A percentile compares a stretch with the other conserved stretches of the same genome.
These are phyloP conservation scores for Trichoderma simmonsii DNA, from an alignment of 2,329 filamentous ascomycete species.

Conservation along the genomic window DNA sequence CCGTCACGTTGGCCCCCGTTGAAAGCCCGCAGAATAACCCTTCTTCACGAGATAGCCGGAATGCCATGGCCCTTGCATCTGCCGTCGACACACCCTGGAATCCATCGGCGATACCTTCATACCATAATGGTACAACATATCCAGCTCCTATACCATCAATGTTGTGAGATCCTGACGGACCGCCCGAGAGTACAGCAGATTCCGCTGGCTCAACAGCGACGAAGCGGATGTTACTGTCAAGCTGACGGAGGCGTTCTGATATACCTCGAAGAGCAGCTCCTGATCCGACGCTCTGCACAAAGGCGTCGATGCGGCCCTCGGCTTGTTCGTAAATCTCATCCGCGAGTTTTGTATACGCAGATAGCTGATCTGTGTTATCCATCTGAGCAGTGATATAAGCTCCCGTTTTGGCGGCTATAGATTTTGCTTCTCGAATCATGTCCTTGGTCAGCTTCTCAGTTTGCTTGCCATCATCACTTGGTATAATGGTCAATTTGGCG, in stretches of 20 bases:
- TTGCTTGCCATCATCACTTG: conserved; percentile 11
- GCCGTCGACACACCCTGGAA: background rate
- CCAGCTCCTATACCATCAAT: conserved; percentile 13
- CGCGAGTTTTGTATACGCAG: background rate
- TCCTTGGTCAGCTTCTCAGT: conserved; percentile 14
- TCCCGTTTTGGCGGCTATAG: background rate
- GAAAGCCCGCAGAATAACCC: conserved; percentile 11
- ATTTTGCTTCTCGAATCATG: conserved; percentile 7
- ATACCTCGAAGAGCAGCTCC: background rate
- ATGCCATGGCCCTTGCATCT: conserved; percentile 1
- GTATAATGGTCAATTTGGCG: background rate
- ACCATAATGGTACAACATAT: conserved; percentile 6
- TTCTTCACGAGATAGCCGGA: background rate
- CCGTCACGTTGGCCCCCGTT: background rate
- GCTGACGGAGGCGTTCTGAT: conserved; percentile 11
- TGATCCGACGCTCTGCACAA: conserved; percentile 6
- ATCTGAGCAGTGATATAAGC: conserved; percentile 8
- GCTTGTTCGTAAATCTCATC: conserved; percentile 11
- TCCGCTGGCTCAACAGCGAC: conserved; percentile 8
- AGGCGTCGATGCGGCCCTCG: background rate
- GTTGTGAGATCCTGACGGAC: background rate
- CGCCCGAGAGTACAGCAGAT: conserved; percentile 6
- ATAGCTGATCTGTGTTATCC: background rate
- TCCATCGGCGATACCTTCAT: conserved; percentile 2
- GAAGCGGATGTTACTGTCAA: background rate